Conservation (phyloP, 495 filamentous ascomycete genomes). For the Aspergillus nanangensis region DNA sequence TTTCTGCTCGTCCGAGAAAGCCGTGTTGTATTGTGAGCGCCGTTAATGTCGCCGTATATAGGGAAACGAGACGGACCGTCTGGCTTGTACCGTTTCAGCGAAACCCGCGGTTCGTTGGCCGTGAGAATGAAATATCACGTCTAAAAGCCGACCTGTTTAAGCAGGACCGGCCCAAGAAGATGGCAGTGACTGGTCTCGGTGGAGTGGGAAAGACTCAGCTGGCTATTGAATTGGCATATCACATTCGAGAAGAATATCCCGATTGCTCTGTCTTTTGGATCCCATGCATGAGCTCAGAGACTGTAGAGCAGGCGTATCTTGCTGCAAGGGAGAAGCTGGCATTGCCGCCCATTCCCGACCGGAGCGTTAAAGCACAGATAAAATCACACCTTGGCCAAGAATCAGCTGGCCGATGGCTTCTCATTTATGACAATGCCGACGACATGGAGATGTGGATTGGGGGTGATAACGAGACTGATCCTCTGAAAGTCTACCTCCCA, state of each 20-base stretch:
- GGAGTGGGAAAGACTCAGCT: conserved; percentile 51
- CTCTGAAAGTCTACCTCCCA: conserved; percentile 20
- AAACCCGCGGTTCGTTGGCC: conserved; percentile 25
- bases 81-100: conserved; percentile 18
- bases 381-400: conserved; percentile 20
- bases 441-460: conserved; percentile 25
- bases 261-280: conserved; percentile 50
- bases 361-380: conserved; percentile 21
- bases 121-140: conserved; percentile 14
- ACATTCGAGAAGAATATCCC: conserved; percentile 25
- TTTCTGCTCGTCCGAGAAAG: too few relatives aligned
- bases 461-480: too few relatives aligned
- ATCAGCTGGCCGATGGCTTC: conserved; percentile 25
- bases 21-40: too few relatives aligned
- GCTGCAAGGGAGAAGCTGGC: conserved; percentile 28
- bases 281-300: conserved; percentile 30
- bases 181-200: conserved; percentile 39
- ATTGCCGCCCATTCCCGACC: conserved; percentile 15
- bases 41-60: too few relatives aligned
- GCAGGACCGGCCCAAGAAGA: background rate
- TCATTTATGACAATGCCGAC: conserved; percentile 39
- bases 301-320: conserved; percentile 39
- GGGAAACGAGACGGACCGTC: background rate
- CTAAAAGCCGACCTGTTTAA: background rate
- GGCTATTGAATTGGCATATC: conserved; percentile 42